Evolutionary conservation across 768 basidiomycete genomes (phyloP).

Genomic region (Mycena venus): DNA sequence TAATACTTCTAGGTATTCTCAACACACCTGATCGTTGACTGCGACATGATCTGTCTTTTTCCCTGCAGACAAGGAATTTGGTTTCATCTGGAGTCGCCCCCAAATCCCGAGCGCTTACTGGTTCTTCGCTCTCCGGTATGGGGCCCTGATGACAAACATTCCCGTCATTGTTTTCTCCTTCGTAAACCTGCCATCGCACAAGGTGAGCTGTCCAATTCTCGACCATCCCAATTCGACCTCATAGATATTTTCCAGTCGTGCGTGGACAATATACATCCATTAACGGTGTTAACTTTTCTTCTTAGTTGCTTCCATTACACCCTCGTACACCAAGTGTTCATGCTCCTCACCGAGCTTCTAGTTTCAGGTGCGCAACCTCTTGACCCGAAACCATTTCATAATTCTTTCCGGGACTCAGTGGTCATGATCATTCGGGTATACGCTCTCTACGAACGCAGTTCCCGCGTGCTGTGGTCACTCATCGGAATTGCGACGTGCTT

Average conservation of each 20-base stretch:
- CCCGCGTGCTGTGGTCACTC: slow-evolving; percentile 36
- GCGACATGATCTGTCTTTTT: neutral
- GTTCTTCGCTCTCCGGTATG: slow-evolving; percentile 50
- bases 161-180: slow-evolving; percentile 23
- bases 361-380: slow-evolving; percentile 2
- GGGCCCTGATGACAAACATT: slow-evolving; percentile 36
- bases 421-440: slow-evolving; percentile 47
- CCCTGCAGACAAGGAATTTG: neutral
- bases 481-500: slow-evolving; percentile 29
- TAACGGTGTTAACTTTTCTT: neutral
- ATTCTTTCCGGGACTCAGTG: slow-evolving; percentile 14
- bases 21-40: no score
- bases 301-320: slow-evolving; percentile 42
- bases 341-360: slow-evolving; percentile 44
- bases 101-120: slow-evolving; percentile 34
- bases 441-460: slow-evolving; percentile 48
- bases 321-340: slow-evolving; percentile 42
- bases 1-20: slow-evolving; percentile 1
- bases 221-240: neutral
- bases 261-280: no score
- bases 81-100: slow-evolving; percentile 44
- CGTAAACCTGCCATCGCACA: neutral
- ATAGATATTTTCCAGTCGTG: neutral
- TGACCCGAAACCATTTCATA: no score
- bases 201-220: neutral